Evolutionary conservation across 1,284 basidiomycete genomes (phyloP).

Genomic region (Kalmanozyma brasiliensis): DNA sequence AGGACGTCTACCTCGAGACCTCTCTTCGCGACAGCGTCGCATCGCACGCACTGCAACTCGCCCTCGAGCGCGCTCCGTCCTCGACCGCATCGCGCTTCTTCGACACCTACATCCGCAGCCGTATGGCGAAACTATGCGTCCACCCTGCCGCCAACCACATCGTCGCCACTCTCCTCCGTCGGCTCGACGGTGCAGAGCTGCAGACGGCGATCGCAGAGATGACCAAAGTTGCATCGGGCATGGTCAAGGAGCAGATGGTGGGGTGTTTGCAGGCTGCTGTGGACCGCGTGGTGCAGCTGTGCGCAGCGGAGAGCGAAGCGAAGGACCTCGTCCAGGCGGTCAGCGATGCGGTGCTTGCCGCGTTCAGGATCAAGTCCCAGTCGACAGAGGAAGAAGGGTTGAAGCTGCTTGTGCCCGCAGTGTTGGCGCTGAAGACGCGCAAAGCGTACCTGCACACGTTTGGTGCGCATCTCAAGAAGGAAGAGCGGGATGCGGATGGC

Average conservation of each 20-base stretch:
- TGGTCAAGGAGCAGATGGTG: constrained; percentile 47
- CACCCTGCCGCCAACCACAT: constrained; percentile 66
- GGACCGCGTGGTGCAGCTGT: constrained; percentile 19
- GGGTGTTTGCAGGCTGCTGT: constrained; percentile 33
- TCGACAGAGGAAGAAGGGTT: constrained; percentile 7
- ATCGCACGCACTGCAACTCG: constrained; percentile 58
- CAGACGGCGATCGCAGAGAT: constrained; percentile 13
- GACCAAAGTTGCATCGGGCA: constrained; percentile 23
- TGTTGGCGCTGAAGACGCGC: constrained; percentile 41
- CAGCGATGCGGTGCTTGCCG: constrained; percentile 24
- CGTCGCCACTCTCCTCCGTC: constrained; percentile 40
- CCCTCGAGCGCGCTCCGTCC: constrained; percentile 25
- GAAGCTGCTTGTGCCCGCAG: constrained; percentile 35
- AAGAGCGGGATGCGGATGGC: constrained; percentile 4
- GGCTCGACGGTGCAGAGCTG: constrained; percentile 20
- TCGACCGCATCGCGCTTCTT: constrained; percentile 47
- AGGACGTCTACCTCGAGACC: constrained; percentile 58
- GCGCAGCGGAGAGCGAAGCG: background rate
- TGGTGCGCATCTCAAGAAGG: constrained; percentile 16
- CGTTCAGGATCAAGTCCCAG: constrained; percentile 22
- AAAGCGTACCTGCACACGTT: constrained; percentile 46
- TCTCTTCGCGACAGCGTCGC: constrained; percentile 62
- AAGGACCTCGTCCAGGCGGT: constrained; percentile 26
- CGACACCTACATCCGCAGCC: constrained; percentile 49
- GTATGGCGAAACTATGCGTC: constrained; percentile 56